Conservation (phyloP, 129 eudicot species). For the Cynara cardunculus region DNA sequence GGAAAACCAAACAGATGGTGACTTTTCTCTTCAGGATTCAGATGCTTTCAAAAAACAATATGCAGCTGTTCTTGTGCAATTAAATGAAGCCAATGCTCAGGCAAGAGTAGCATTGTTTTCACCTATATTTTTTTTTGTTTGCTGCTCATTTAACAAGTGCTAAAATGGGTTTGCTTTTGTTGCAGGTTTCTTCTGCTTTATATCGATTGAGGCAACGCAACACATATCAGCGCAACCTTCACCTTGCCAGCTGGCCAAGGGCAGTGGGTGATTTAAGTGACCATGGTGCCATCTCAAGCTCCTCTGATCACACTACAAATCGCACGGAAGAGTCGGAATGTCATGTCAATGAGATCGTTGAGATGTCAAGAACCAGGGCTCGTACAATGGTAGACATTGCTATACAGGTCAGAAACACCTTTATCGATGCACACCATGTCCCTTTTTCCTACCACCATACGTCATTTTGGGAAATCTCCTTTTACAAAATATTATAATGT, state of each 20-base stretch:
- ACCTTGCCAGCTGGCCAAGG: conserved; percentile 34
- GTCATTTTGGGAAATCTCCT: neutral
- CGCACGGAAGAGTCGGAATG: conserved; percentile 51
- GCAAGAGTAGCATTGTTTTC: conserved; percentile 31
- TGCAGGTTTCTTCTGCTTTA: conserved; percentile 78
- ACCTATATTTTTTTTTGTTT: neutral
- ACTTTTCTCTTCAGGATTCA: conserved; percentile 55
- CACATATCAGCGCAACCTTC: conserved; percentile 51
- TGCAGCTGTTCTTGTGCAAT: conserved; percentile 74
- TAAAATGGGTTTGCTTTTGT: conserved; percentile 8
- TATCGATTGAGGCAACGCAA: conserved; percentile 67
- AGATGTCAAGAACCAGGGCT: conserved; percentile 73
- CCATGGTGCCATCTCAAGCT: conserved; percentile 30
- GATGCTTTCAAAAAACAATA: conserved; percentile 80
- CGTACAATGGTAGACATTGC: conserved; percentile 83
- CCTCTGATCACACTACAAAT: conserved; percentile 37
- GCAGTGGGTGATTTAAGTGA: conserved; percentile 31
- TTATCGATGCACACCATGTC: neutral
- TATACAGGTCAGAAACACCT: conserved; percentile 53
- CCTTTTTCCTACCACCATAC: neutral
- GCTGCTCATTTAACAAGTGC: neutral
- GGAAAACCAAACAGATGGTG: conserved; percentile 58
- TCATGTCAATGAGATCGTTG: conserved; percentile 68
- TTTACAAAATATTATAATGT: neutral
- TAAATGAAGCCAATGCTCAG: conserved; percentile 70